Base-by-base conservation (phyloP, 169 alveolate genomes). In the Plasmodium ovale region DNA sequence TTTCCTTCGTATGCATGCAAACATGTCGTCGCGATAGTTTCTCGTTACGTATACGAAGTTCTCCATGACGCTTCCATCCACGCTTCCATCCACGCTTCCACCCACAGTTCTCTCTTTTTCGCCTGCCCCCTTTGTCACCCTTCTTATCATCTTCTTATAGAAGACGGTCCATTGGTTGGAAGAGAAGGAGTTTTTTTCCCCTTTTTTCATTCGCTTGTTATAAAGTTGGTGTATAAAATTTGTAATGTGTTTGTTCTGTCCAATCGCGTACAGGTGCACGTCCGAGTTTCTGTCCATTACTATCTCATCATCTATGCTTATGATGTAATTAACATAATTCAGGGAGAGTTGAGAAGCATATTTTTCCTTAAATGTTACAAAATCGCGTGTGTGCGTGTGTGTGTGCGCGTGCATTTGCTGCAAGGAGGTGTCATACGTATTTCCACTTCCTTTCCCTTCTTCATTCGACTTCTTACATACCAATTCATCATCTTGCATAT, bases 101-200 rank as follows among this genome's bases (percentile, higher is more conserved):
- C n/a, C n/a, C n/a, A n/a, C n/a, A n/a, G n/a, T n/a, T n/a, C n/a
- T n/a, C 23, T 58, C 3, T 58, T 0, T 58, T 12, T 56, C 33
- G 1, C 27, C 33, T 14, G 12, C 19, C 19, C 1, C 14, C 1
- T 56, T 0, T 2, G 1, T 31, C 2, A 14, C 14, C 2, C 42
- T 39, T 42, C 10, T 16, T 33, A 65, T 21, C 14, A 82, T 67
- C 19, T 82, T 82, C 39, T 82, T 82, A 37, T 82, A 82, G 14
- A 65, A 71, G 16, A 82, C 90, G 0, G 74, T 65, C 90, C 90
- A 82, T 39, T 82, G 90, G 5, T 59, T 65, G 16, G 90, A 82
- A 9, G 84, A 67, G 21, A 42, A 21, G 0, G 16, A 0, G 44
- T 82, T 82, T 59, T 82, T 82, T 42, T 53, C 19, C 19, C 53